Evolutionary conservation across 2,329 filamentous ascomycete genomes (phyloP), one percentile per base, ranked within the genome.

Genomic region (Fusarium continuum): DNA sequence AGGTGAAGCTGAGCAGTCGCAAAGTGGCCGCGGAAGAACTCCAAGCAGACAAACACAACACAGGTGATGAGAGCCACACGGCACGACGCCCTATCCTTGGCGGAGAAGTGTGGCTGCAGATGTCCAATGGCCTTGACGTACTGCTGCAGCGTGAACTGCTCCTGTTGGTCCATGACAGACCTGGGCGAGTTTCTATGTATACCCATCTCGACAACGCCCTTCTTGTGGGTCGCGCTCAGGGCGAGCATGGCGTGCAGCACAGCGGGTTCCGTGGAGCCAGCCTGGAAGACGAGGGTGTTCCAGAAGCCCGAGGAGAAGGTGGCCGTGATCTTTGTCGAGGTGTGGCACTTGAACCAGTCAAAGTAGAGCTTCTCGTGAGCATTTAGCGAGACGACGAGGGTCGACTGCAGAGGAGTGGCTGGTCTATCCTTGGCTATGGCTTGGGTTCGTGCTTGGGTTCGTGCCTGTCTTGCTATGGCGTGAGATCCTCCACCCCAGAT

Each of bases 211-310:
- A 52, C 40, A 10, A 55, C 44, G 4, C 47, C 58, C 17, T 61
- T 50, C 38, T 61, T 73, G 44, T 79, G 76, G 1, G 71, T 70
- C 1, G 77, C 74, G 50, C 74, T 71, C n/a, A 80, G 56, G 0
- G 78, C 77, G 5, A 80, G 65, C 3, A 73, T 64, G 3, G 78
- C 76, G 31, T 80, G 77, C n/a, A 79, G 52, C 3, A 80, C 70
- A 2, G 78, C 75, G 0, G 78, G 77, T 45, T 80, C 78, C 10
- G 40, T 64, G 1, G 71, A 54, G 17, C 73, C 72, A 6, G 73
- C 73, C 32, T 79, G 78, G 20, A 78, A 64, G 13, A 80, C 52
- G 9, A 79, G 69, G 7, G 59, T 69, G 23, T 67, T 67, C 79
- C 79, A 80, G 38, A 80, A 80, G 1, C 47, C 57, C 2, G 74